phyloP scores from a whole-genome alignment of 345 rosid genomes.

The Syzygium grande region DNA sequence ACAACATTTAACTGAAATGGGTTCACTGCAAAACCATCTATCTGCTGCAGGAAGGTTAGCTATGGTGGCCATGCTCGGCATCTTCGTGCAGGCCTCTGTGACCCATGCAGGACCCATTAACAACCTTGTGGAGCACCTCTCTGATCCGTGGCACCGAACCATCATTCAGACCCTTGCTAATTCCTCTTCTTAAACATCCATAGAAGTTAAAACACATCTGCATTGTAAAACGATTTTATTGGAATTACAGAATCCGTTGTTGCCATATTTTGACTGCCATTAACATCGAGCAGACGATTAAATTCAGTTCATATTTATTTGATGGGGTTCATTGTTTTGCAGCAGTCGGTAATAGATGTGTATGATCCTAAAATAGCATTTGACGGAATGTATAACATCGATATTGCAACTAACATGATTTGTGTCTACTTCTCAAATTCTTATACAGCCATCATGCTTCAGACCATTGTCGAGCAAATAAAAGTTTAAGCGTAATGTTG shows the following conservation, averaged over 20 bases:
- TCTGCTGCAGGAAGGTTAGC: slow-evolving; percentile 65
- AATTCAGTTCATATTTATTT: not conserved
- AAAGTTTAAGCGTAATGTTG: not conserved
- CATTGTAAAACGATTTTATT: not conserved
- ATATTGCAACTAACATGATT: not conserved
- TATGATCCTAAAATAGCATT: not conserved
- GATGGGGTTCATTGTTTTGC: not conserved
- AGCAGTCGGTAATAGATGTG: not conserved
- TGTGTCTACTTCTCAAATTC: not conserved
- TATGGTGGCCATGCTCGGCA: slow-evolving; percentile 85
- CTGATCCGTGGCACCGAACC: slow-evolving; percentile 91
- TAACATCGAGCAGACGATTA: not conserved
- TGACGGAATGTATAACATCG: not conserved
- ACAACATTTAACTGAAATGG: not conserved
- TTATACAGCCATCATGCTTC: not conserved
- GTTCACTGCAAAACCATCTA: not conserved
- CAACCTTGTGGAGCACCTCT: slow-evolving; percentile 80
- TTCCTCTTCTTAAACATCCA: slow-evolving; percentile 5
- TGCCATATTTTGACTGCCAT: not conserved
- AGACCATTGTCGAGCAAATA: not conserved
- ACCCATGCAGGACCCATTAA: slow-evolving; percentile 90
- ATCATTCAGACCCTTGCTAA: slow-evolving; percentile 63
- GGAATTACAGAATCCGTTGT: not conserved
- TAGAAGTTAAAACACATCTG: not conserved
- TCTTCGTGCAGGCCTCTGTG: slow-evolving; percentile 80